Evolutionary conservation across 768 basidiomycete genomes (phyloP).

Genomic region (Epithele typhae): DNA sequence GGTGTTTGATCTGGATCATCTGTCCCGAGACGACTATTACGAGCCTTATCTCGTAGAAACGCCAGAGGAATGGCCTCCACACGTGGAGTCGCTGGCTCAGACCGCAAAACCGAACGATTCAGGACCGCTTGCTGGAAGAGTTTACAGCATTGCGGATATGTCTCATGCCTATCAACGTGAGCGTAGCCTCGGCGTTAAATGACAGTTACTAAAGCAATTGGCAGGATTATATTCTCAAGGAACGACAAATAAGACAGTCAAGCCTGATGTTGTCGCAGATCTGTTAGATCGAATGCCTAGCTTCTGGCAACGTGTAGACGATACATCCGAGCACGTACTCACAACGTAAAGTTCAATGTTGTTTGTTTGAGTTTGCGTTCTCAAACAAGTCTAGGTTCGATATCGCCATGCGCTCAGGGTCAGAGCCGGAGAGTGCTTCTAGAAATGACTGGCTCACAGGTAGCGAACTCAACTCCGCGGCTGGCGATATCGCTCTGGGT

Average conservation of each 20-base stretch:
- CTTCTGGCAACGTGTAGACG: constrained; percentile 52
- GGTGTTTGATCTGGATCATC: constrained; percentile 35
- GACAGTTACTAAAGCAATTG: no score
- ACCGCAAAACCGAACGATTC: constrained; percentile 30
- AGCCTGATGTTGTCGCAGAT: constrained; percentile 39
- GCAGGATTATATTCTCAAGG: no score
- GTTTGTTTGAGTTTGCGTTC: background rate
- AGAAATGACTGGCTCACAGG: constrained; percentile 58
- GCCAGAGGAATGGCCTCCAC: constrained; percentile 39
- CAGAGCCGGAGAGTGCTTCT: constrained; percentile 38
- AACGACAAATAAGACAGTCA: no score
- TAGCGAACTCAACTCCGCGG: constrained; percentile 44
- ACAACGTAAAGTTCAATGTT: constrained; percentile 45
- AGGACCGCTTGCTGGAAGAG: constrained; percentile 43
- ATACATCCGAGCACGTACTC: constrained; percentile 47
- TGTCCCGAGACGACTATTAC: constrained; percentile 3
- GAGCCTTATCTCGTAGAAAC: background rate
- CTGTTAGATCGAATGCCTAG: constrained; percentile 49
- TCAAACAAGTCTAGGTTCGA: constrained; percentile 48
- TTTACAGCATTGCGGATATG: constrained; percentile 46
- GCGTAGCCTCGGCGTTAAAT: constrained; percentile 3
- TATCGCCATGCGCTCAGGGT: constrained; percentile 49
- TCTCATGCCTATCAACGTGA: constrained; percentile 52
- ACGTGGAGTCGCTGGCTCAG: constrained; percentile 34
- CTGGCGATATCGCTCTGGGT: constrained; percentile 49